Evolutionary conservation across 2,329 filamentous ascomycete genomes (phyloP).

Genomic region (Orbilia javanica): DNA sequence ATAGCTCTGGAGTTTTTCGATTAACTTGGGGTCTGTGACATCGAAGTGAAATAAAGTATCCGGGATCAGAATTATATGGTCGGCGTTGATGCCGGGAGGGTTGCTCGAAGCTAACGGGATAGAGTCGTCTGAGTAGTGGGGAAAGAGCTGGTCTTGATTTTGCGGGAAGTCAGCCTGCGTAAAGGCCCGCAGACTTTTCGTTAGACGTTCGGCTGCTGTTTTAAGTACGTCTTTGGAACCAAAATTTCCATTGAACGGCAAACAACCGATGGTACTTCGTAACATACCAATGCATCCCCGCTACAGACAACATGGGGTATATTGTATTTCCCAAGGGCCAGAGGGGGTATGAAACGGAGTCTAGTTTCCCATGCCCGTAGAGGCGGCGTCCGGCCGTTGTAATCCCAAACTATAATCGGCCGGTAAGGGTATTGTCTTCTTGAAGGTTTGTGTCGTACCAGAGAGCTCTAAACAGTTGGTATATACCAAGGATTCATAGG

Average conservation of each 20-base stretch:
- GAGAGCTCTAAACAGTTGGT: no score
- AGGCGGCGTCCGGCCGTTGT: neutral
- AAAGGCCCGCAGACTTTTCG: neutral
- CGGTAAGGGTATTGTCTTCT: no score
- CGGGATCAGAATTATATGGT: constrained; percentile 6
- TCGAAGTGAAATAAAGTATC: neutral
- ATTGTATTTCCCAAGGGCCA: neutral
- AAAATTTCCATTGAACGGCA: constrained; percentile 1
- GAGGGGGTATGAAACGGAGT: constrained; percentile 10
- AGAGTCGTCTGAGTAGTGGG: neutral
- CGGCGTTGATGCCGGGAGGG: neutral
- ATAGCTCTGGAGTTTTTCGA: neutral
- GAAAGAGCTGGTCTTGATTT: neutral
- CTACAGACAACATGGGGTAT: constrained; percentile 3
- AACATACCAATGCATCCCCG: neutral
- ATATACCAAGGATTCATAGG: no score
- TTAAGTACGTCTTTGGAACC: neutral
- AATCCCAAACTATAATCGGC: constrained; percentile 11
- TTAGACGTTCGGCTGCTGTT: neutral
- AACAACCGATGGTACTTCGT: neutral
- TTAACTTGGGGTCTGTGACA: neutral
- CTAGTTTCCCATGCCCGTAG: no score
- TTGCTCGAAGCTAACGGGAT: neutral
- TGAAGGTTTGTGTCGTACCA: no score
- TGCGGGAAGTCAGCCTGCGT: neutral